A percentile compares a stretch with the other conserved stretches of the same genome.
These are phyloP conservation scores for Blastocrithidia nonstop DNA, from an alignment of 208 protist genomes.

Conservation along the genomic window DNA sequence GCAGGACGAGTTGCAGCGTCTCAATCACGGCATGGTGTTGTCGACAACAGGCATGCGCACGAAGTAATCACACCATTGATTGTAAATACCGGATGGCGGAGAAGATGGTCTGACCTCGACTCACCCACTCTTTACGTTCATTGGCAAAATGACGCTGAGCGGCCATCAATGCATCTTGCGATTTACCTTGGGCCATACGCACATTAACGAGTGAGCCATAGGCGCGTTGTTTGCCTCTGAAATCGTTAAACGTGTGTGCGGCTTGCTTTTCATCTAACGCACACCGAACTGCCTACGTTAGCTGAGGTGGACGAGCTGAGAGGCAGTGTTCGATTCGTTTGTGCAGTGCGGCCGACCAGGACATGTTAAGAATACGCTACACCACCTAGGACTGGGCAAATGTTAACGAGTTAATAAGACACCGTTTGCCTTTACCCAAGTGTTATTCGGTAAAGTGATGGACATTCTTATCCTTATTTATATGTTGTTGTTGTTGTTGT, in stretches of 20 bases:
- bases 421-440: no score
- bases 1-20: conserved; percentile 59
- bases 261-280: conserved; percentile 34
- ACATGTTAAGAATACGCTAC: conserved; percentile 37
- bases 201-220: conserved; percentile 47
- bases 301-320: conserved; percentile 15
- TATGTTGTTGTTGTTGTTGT: conserved; percentile 2
- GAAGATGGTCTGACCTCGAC: conserved; percentile 26
- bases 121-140: conserved; percentile 51
- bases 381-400: no score
- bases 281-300: conserved; percentile 26
- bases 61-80: conserved; percentile 64
- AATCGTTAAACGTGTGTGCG: conserved; percentile 21
- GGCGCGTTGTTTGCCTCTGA: conserved; percentile 43
- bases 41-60: conserved; percentile 40
- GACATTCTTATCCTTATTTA: no score
- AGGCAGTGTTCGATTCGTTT: conserved; percentile 61
- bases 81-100: conserved; percentile 53
- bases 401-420: no score
- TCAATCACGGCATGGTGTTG: conserved; percentile 47
- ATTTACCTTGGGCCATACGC: conserved; percentile 33
- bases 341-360: conserved; percentile 59
- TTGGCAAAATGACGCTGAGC: conserved; percentile 55
- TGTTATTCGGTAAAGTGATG: background rate
- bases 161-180: conserved; percentile 29